A percentile compares a stretch with the other conserved stretches of the same genome.
Evolutionary conservation across 345 rosid species (phyloP).

Genomic region (Physaria fendleri): DNA sequence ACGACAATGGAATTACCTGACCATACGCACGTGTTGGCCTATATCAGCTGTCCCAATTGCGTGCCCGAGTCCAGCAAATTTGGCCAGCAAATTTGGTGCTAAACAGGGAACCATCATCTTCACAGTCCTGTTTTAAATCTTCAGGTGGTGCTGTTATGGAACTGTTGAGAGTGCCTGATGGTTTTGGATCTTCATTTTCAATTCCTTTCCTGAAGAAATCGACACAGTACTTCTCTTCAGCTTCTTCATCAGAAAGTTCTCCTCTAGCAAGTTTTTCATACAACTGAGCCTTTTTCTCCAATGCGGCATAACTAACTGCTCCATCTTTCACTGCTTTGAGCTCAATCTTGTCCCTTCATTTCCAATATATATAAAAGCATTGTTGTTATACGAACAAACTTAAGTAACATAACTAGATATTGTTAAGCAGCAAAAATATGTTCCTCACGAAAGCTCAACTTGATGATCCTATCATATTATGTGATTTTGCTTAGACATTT

Average conservation of each 20-base stretch:
- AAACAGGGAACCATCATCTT: conserved; percentile 35
- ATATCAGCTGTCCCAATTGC: conserved; percentile 48
- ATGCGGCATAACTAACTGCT: conserved; percentile 70
- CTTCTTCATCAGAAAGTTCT: conserved; percentile 89
- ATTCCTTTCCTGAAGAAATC: conserved; percentile 68
- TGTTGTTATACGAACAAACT: background rate
- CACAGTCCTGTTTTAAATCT: conserved; percentile 31
- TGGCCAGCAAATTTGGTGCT: conserved; percentile 47
- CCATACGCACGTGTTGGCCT: conserved; percentile 72
- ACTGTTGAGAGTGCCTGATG: conserved; percentile 17
- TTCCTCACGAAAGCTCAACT: background rate
- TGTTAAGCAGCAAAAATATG: background rate
- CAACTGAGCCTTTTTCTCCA: conserved; percentile 82
- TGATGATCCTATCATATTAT: background rate
- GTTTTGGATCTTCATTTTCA: conserved; percentile 36
- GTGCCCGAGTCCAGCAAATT: conserved; percentile 68
- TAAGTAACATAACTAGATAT: background rate
- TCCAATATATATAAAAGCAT: conserved; percentile 7
- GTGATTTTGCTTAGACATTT: background rate
- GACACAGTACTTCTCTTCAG: conserved; percentile 79
- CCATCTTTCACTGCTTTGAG: conserved; percentile 79
- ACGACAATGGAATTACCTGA: conserved; percentile 41
- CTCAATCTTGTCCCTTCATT: conserved; percentile 85
- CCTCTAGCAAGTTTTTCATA: conserved; percentile 78
- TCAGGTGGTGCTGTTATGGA: conserved; percentile 28